These are phyloP conservation scores for Senna tora DNA, from an alignment of 306 rosid species.

Conservation along the genomic window DNA sequence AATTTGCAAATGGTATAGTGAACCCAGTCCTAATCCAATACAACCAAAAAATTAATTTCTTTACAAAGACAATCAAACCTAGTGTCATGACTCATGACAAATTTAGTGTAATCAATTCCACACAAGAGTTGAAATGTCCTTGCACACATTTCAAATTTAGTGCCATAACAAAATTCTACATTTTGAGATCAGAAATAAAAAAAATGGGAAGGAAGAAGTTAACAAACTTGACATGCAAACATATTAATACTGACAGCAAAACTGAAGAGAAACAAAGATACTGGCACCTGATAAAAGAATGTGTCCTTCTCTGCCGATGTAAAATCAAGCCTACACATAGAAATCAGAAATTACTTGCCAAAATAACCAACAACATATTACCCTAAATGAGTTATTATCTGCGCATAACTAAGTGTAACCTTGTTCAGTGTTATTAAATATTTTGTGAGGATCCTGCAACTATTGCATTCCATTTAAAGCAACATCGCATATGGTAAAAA, in stretches of 20 bases:
- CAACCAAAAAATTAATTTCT: slow-evolving; percentile 31
- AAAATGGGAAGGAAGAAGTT: slow-evolving; percentile 23
- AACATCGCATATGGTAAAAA: no score
- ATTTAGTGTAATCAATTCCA: slow-evolving; percentile 27
- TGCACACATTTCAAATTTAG: slow-evolving; percentile 33
- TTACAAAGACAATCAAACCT: slow-evolving; percentile 28
- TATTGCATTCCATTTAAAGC: slow-evolving; percentile 25
- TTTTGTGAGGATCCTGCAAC: background rate
- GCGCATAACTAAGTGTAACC: slow-evolving; percentile 5
- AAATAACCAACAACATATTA: slow-evolving; percentile 32
- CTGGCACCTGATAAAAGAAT: slow-evolving; percentile 80
- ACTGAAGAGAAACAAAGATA: slow-evolving; percentile 32
- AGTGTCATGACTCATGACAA: no score
- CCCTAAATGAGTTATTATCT: slow-evolving; percentile 16
- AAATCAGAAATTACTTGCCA: slow-evolving; percentile 33
- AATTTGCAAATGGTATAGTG: background rate
- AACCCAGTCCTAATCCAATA: slow-evolving; percentile 26
- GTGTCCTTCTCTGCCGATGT: slow-evolving; percentile 68
- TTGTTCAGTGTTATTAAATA: background rate
- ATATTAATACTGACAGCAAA: slow-evolving; percentile 22
- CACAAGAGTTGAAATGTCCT: slow-evolving; percentile 33
- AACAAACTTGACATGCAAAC: slow-evolving; percentile 24
- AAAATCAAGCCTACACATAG: slow-evolving; percentile 79
- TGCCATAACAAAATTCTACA: slow-evolving; percentile 2
- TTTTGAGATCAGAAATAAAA: slow-evolving; percentile 33